Evolutionary conservation across 2,329 filamentous ascomycete genomes (phyloP).

Genomic region (Pestalotiopsis fici): DNA sequence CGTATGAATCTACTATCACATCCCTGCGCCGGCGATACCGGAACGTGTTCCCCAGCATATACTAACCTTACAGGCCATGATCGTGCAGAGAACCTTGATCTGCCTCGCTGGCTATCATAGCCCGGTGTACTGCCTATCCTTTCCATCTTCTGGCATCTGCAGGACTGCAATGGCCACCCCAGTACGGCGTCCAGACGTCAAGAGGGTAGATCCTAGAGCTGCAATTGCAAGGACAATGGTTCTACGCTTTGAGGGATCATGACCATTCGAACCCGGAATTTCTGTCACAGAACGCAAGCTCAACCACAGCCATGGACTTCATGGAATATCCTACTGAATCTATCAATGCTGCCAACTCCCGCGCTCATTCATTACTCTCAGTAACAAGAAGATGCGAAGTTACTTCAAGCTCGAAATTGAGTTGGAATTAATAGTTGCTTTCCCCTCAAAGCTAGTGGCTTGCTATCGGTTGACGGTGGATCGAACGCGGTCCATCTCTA

Average conservation of each 20-base stretch:
- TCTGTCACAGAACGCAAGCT: background rate
- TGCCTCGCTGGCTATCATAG: background rate
- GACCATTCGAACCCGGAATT: background rate
- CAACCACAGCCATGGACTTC: background rate
- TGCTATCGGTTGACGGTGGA: background rate
- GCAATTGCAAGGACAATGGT: background rate
- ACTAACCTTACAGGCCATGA: background rate
- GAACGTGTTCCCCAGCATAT: conserved; percentile 3
- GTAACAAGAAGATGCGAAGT: background rate
- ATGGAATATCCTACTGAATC: background rate
- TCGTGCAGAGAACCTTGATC: background rate
- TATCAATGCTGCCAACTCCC: background rate
- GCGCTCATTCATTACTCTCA: background rate
- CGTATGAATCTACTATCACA: conserved; percentile 1
- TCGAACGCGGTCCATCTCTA: background rate
- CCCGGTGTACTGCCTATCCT: background rate
- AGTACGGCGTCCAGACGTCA: background rate
- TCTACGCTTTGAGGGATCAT: background rate
- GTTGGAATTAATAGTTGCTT: background rate
- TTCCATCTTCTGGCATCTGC: background rate
- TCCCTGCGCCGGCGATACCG: conserved; percentile 7
- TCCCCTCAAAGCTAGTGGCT: background rate
- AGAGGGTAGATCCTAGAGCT: background rate
- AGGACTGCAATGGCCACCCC: background rate
- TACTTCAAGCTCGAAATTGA: background rate